phyloP scores from a whole-genome alignment of 1,284 basidiomycete genomes.

The Ustilago shanxiensis region DNA sequence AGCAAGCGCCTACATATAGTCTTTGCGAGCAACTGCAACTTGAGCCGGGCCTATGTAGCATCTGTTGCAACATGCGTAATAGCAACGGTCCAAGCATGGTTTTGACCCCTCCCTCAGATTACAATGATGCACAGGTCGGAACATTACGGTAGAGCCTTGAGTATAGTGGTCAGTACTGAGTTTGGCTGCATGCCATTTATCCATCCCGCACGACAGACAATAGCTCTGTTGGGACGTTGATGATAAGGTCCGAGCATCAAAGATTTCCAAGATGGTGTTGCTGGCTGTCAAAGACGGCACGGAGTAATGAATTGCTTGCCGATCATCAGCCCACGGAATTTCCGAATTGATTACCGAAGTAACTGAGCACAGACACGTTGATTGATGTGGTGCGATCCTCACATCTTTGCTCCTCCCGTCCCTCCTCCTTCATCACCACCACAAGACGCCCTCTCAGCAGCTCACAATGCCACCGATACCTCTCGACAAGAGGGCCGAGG shows the following conservation, averaged over 20 bases:
- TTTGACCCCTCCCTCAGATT: background rate
- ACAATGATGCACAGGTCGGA: too few relatives aligned
- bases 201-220: too few relatives aligned
- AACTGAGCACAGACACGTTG: background rate
- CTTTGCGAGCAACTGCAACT: too few relatives aligned
- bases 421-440: background rate
- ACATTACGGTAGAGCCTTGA: too few relatives aligned
- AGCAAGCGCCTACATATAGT: too few relatives aligned
- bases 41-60: too few relatives aligned
- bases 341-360: conserved; percentile 1
- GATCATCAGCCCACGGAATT: background rate
- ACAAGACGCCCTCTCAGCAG: background rate
- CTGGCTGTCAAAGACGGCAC: conserved; percentile 1
- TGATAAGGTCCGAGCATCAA: too few relatives aligned
- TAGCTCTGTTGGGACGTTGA: too few relatives aligned
- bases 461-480: background rate
- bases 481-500: conserved; percentile 6
- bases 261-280: background rate
- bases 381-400: background rate
- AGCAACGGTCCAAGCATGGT: too few relatives aligned
- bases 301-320: too few relatives aligned
- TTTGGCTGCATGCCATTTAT: too few relatives aligned
- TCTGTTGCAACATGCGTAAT: too few relatives aligned
- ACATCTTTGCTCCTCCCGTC: background rate
- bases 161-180: background rate